Evolutionary conservation across 2,329 filamentous ascomycete genomes (phyloP).

Genomic region (Fusarium anthophilum): DNA sequence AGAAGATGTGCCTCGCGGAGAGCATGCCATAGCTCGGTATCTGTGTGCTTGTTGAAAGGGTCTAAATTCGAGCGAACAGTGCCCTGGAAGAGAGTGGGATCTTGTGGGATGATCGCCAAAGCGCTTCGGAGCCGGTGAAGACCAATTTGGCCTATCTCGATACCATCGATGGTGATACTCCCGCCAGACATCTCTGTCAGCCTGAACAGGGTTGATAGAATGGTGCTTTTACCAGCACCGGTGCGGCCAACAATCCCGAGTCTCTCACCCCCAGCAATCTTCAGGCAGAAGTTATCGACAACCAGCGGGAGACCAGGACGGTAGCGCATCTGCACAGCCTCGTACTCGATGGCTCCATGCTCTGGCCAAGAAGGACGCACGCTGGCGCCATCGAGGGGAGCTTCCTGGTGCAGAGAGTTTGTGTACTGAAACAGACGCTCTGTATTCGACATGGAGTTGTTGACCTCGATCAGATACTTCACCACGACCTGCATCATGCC

Average conservation of each 20-base stretch:
- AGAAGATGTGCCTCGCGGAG: background rate
- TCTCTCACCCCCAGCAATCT: slow-evolving; percentile 70
- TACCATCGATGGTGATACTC: slow-evolving; percentile 73
- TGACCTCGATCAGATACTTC: background rate
- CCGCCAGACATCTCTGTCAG: slow-evolving; percentile 77
- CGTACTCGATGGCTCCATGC: background rate
- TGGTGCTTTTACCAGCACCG: slow-evolving; percentile 77
- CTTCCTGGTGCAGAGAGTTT: background rate
- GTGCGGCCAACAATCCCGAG: slow-evolving; percentile 80
- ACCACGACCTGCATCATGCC: background rate
- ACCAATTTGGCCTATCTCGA: slow-evolving; percentile 77
- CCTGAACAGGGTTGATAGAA: slow-evolving; percentile 78
- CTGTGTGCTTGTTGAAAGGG: background rate
- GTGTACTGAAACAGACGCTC: background rate
- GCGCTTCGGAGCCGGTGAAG: slow-evolving; percentile 75
- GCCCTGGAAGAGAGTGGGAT: slow-evolving; percentile 79
- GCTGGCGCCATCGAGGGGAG: background rate
- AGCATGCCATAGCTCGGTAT: background rate
- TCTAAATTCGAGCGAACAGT: slow-evolving; percentile 75
- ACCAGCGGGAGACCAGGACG: slow-evolving; percentile 75
- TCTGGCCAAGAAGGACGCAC: background rate
- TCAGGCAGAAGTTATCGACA: slow-evolving; percentile 73
- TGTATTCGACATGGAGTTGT: background rate
- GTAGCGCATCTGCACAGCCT: slow-evolving; percentile 53
- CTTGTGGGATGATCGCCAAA: slow-evolving; percentile 82